Percentiles rank a stretch among this genome's conserved stretches.
Evolutionary conservation across 2,329 filamentous ascomycete species (phyloP).

Genomic region (Capronia coronata): DNA sequence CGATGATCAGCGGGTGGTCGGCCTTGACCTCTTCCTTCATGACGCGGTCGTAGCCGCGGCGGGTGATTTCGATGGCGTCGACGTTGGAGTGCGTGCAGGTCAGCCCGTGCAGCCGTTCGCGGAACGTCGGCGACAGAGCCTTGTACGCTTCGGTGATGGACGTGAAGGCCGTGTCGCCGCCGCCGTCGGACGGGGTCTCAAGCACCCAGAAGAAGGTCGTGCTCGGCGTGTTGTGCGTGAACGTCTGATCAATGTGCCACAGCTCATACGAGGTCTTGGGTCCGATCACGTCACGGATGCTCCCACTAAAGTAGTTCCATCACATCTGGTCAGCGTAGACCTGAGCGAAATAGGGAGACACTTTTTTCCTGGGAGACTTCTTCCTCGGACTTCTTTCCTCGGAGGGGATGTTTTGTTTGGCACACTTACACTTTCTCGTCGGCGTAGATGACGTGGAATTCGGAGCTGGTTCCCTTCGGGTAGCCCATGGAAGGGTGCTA

Average conservation of each 20-base stretch:
- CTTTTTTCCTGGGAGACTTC: too few relatives aligned
- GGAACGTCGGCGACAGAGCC: conserved; percentile 26
- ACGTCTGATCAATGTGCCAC: conserved; percentile 30
- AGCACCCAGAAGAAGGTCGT: conserved; percentile 31
- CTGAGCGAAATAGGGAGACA: too few relatives aligned
- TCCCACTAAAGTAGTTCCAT: too few relatives aligned
- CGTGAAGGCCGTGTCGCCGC: conserved; percentile 30
- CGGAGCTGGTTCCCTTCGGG: too few relatives aligned
- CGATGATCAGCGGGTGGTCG: conserved; percentile 40
- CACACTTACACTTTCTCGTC: too few relatives aligned
- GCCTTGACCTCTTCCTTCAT: conserved; percentile 36
- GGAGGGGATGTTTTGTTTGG: too few relatives aligned
- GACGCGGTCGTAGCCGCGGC: conserved; percentile 39
- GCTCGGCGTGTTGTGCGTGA: conserved; percentile 30
- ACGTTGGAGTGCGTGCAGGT: conserved; percentile 28
- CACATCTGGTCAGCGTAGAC: too few relatives aligned
- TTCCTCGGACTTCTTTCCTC: too few relatives aligned
- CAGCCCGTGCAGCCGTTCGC: conserved; percentile 29
- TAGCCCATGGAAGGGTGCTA: too few relatives aligned
- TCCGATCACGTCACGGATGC: too few relatives aligned
- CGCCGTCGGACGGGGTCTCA: conserved; percentile 24
- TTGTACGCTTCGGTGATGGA: conserved; percentile 27
- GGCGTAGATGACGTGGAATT: too few relatives aligned
- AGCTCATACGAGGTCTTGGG: conserved; percentile 34
- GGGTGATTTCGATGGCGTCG: conserved; percentile 53